These are phyloP conservation scores for Cyanodermella asteris DNA, from an alignment of 2,329 filamentous ascomycete genomes.

Conservation along the genomic window DNA sequence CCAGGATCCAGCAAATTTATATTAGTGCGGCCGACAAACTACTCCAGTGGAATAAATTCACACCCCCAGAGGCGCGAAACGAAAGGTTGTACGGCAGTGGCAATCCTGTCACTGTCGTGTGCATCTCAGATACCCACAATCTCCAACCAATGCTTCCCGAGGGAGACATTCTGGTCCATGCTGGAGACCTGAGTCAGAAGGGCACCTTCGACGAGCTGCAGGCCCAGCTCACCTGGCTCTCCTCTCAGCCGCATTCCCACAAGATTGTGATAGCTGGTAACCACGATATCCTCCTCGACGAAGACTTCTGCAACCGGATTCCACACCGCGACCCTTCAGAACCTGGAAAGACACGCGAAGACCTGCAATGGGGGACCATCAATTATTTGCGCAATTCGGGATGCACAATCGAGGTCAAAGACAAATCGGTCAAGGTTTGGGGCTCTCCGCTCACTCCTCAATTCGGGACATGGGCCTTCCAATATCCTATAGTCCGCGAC, in stretches of 20 bases:
- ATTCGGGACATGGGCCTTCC: slow-evolving; percentile 10
- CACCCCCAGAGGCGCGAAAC: no score
- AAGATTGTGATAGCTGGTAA: slow-evolving; percentile 28
- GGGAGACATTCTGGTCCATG: slow-evolving; percentile 26
- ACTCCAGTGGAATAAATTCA: no score
- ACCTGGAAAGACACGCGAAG: slow-evolving; percentile 1
- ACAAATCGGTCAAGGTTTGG: slow-evolving; percentile 7
- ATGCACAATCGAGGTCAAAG: slow-evolving; percentile 6
- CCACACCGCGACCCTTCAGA: slow-evolving; percentile 3
- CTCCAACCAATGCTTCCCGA: slow-evolving; percentile 15
- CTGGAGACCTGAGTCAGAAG: slow-evolving; percentile 26
- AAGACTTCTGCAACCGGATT: slow-evolving; percentile 5
- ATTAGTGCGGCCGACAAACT: no score
- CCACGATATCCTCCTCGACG: slow-evolving; percentile 16
- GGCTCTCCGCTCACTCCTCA: slow-evolving; percentile 9
- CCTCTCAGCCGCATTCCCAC: slow-evolving; percentile 16
- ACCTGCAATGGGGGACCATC: slow-evolving; percentile 9
- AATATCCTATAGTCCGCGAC: slow-evolving; percentile 8
- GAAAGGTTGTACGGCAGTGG: no score
- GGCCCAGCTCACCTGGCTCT: slow-evolving; percentile 21
- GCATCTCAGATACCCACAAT: slow-evolving; percentile 26
- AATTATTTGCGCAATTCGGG: slow-evolving; percentile 8
- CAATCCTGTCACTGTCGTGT: slow-evolving; percentile 14
- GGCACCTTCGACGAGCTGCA: slow-evolving; percentile 22
- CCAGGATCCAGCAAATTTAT: no score